phyloP scores from a whole-genome alignment of 75 land plant genomes.

The Picea glauca region DNA sequence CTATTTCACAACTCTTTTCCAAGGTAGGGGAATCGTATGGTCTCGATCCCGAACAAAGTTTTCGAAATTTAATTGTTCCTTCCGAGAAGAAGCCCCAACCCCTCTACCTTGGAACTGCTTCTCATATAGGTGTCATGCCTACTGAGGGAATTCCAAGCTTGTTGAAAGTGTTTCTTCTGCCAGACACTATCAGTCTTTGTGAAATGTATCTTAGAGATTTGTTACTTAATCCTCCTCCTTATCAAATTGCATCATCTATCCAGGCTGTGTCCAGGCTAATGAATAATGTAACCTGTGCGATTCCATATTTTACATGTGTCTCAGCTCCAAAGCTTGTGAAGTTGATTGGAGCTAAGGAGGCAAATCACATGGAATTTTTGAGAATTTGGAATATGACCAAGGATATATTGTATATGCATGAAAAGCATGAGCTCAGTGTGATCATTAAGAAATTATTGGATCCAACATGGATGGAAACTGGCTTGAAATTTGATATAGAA shows the following conservation, averaged over 20 bases:
- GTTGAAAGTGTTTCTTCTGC: slow-evolving; percentile 77
- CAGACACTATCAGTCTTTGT: slow-evolving; percentile 55
- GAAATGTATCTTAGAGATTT: slow-evolving; percentile 9
- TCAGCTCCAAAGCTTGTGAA: slow-evolving; percentile 92
- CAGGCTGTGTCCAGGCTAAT: slow-evolving; percentile 73
- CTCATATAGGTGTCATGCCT: slow-evolving; percentile 79
- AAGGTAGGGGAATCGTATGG: slow-evolving; percentile 86
- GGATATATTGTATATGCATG: slow-evolving; percentile 61
- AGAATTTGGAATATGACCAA: slow-evolving; percentile 70
- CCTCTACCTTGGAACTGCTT: slow-evolving; percentile 78
- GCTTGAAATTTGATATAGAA: too few relatives aligned
- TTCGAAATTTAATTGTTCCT: slow-evolving; percentile 52
- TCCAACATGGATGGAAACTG: too few relatives aligned
- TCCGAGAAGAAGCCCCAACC: slow-evolving; percentile 72
- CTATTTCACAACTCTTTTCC: slow-evolving; percentile 46
- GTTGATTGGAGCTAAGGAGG: slow-evolving; percentile 74
- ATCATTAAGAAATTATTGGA: too few relatives aligned
- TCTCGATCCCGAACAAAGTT: slow-evolving; percentile 49
- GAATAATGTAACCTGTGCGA: slow-evolving; percentile 55
- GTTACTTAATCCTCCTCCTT: slow-evolving; percentile 75
- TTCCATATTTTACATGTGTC: slow-evolving; percentile 86
- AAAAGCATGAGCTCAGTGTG: background rate
- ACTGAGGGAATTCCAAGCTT: slow-evolving; percentile 88
- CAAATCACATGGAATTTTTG: slow-evolving; percentile 78
- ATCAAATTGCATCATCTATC: slow-evolving; percentile 55